phyloP scores from a whole-genome alignment of 495 filamentous ascomycete species.

The Xylaria grammica region DNA sequence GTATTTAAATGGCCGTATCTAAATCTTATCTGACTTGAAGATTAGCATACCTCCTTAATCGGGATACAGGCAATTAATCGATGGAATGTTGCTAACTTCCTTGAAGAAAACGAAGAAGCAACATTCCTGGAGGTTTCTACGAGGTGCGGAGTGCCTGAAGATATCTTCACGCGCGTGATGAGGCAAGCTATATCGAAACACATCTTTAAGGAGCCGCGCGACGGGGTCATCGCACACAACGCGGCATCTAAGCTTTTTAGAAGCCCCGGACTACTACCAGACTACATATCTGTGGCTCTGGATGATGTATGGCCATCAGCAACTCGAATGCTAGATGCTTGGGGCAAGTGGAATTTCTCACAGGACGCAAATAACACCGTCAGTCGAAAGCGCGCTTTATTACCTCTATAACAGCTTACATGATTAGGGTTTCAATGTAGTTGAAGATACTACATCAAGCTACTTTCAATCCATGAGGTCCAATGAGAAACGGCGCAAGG shows the following conservation, averaged over 20 bases:
- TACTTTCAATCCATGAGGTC: too few species aligned
- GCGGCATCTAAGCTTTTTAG: constrained; percentile 43
- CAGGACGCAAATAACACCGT: constrained; percentile 41
- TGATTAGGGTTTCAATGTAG: neutral
- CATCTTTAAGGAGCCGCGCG: constrained; percentile 50
- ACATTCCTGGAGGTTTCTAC: too few species aligned
- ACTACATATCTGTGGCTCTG: constrained; percentile 41
- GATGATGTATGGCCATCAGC: constrained; percentile 31
- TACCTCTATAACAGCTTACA: neutral
- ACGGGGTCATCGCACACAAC: constrained; percentile 30
- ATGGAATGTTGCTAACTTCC: constrained; percentile 40
- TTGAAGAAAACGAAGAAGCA: constrained; percentile 41
- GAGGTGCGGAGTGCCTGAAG: too few species aligned
- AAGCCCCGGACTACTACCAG: constrained; percentile 34
- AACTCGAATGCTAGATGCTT: constrained; percentile 27
- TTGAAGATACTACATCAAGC: too few species aligned
- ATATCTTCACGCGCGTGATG: too few species aligned
- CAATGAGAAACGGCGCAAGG: too few species aligned
- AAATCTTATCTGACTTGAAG: neutral
- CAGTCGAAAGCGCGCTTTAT: neutral
- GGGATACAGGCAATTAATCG: constrained; percentile 32
- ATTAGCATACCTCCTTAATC: neutral
- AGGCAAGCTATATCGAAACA: constrained; percentile 47
- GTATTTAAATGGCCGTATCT: neutral
- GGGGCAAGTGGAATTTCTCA: constrained; percentile 31